Evolutionary conservation across 73 alveolate genomes (phyloP).

Genomic region (Stentor coeruleus): DNA sequence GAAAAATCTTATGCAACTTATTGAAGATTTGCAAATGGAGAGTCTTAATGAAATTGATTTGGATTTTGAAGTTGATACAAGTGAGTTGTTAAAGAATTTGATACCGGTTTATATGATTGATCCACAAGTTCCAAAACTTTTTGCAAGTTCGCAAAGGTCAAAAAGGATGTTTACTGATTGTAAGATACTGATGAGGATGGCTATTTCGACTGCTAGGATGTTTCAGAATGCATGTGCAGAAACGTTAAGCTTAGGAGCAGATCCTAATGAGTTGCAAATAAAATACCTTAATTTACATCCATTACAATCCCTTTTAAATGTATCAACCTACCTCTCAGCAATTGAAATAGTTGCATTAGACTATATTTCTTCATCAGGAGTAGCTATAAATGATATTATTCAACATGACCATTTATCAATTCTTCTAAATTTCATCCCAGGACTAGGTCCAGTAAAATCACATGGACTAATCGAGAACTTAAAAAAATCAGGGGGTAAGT

Average conservation of each 20-base stretch:
- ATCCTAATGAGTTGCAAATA: constrained; percentile 23
- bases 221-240: constrained; percentile 25
- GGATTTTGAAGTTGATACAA: neutral
- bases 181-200: neutral
- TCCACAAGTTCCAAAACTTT: neutral
- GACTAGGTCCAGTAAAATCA: constrained; percentile 86
- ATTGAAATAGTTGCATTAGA: constrained; percentile 26
- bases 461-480: constrained; percentile 46
- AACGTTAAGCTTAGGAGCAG: neutral
- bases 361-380: neutral
- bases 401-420: constrained; percentile 67
- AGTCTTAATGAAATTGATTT: neutral
- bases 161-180: neutral
- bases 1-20: neutral
- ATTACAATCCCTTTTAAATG: neutral
- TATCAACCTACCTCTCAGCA: neutral
- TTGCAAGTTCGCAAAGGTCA: constrained; percentile 23
- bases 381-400: constrained; percentile 35
- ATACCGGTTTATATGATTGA: neutral
- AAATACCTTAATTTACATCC: constrained; percentile 1
- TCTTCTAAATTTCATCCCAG: constrained; percentile 60
- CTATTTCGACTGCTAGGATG: constrained; percentile 22
- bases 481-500: constrained; percentile 25
- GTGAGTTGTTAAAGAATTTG: neutral
- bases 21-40: neutral